Conservation (phyloP, 371 early-diverging fungal genomes). For the Amoeboaphelidium occidentale region DNA sequence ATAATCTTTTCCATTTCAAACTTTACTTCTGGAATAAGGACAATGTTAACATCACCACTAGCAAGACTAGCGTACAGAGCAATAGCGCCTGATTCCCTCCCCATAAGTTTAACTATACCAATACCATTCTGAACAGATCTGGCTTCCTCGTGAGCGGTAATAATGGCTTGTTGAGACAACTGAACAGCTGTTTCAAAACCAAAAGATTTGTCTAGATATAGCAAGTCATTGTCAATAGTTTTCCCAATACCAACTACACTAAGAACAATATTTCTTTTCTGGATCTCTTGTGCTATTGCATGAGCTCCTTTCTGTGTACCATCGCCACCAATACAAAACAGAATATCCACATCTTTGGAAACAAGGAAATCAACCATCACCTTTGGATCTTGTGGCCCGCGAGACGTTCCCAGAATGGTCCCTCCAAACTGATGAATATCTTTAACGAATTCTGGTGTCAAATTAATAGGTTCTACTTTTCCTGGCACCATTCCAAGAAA, state of each 20-base stretch:
- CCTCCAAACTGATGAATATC: constrained; percentile 11
- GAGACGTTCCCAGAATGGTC: constrained; percentile 3
- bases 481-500: too few species aligned
- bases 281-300: constrained; percentile 5
- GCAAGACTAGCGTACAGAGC: constrained; percentile 10
- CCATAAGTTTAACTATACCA: constrained; percentile 14
- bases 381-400: constrained; percentile 6
- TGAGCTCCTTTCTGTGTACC: constrained; percentile 11
- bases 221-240: constrained; percentile 11
- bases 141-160: constrained; percentile 12
- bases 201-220: constrained; percentile 10
- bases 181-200: constrained; percentile 13
- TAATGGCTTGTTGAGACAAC: constrained; percentile 6
- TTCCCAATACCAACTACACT: constrained; percentile 7
- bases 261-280: constrained; percentile 2
- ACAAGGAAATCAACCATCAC: constrained; percentile 9
- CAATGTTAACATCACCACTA: constrained; percentile 10
- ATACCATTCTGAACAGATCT: constrained; percentile 8
- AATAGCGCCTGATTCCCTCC: constrained; percentile 11
- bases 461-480: constrained; percentile 1
- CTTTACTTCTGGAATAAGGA: constrained; percentile 11
- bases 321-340: constrained; percentile 12
- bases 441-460: constrained; percentile 6
- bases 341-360: constrained; percentile 4
- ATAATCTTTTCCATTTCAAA: constrained; percentile 7